Conservation (phyloP, 352 stramenopile species). For the Halophytophthora polymorphica region DNA sequence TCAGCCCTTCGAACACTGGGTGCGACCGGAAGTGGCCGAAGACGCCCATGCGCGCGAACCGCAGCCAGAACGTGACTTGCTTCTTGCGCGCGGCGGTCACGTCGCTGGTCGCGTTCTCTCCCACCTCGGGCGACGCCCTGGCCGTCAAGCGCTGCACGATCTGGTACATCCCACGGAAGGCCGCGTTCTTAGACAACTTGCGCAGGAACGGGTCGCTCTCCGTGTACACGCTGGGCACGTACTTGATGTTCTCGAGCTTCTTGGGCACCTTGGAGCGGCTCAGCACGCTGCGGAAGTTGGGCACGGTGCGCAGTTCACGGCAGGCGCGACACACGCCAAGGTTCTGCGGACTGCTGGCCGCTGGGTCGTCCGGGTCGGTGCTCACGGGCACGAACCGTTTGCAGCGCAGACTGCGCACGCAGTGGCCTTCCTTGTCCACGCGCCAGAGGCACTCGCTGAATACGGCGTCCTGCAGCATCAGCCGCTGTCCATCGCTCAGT, state of each 20-base stretch:
- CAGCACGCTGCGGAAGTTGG: slow-evolving; percentile 77
- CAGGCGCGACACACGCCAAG: slow-evolving; percentile 65
- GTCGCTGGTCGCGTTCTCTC: slow-evolving; percentile 6
- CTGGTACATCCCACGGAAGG: slow-evolving; percentile 64
- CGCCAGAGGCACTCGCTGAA: slow-evolving; percentile 82
- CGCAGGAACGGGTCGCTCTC: slow-evolving; percentile 76
- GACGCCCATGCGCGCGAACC: slow-evolving; percentile 67
- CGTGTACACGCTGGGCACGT: slow-evolving; percentile 68
- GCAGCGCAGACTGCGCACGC: slow-evolving; percentile 72
- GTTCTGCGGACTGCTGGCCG: slow-evolving; percentile 8
- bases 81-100: slow-evolving; percentile 27
- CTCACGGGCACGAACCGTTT: slow-evolving; percentile 37
- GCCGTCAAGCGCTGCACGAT: slow-evolving; percentile 40
- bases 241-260: slow-evolving; percentile 81
- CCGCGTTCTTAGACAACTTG: slow-evolving; percentile 76
- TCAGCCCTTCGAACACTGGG: slow-evolving; percentile 69
- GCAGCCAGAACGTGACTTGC: slow-evolving; percentile 62
- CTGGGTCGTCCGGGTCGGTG: slow-evolving; percentile 13
- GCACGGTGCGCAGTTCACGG: slow-evolving; percentile 54
- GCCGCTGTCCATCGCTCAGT: slow-evolving; percentile 45
- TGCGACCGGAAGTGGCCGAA: slow-evolving; percentile 70
- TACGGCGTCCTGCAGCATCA: slow-evolving; percentile 64
- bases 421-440: slow-evolving; percentile 70
- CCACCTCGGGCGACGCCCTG: not conserved
- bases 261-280: slow-evolving; percentile 67